These are phyloP conservation scores for Clathrospora elynae DNA, from an alignment of 2,329 filamentous ascomycete species.

Conservation along the genomic window DNA sequence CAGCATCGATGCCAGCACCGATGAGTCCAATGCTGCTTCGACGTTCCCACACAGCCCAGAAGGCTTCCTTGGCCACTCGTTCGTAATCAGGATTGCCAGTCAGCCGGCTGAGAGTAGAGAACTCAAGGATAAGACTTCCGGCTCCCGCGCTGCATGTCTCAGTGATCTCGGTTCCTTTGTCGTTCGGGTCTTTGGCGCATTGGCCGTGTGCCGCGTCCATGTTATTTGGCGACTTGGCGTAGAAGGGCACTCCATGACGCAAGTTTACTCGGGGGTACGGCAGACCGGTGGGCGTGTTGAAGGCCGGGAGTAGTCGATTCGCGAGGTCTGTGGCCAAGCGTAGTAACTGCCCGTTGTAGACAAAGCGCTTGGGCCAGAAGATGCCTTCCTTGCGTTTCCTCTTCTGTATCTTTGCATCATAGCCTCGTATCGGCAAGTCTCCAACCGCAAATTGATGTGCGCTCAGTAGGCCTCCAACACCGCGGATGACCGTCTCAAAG, in stretches of 20 bases:
- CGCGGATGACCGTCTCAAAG: conserved; percentile 96
- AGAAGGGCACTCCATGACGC: conserved; percentile 88
- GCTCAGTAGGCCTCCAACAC: conserved; percentile 86
- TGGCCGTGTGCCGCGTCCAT: conserved; percentile 57
- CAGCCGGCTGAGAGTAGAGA: conserved; percentile 85
- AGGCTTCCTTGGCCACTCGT: conserved; percentile 84
- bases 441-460: conserved; percentile 92
- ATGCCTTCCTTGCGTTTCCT: conserved; percentile 56
- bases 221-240: conserved; percentile 81
- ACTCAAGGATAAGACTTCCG: conserved; percentile 93
- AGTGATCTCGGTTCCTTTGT: conserved; percentile 71
- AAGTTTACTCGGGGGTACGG: conserved; percentile 95
- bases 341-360: conserved; percentile 87
- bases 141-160: conserved; percentile 97
- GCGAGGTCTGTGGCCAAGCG: conserved; percentile 87
- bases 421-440: conserved; percentile 83
- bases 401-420: conserved; percentile 58
- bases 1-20: conserved; percentile 89
- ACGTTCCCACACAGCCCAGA: conserved; percentile 95
- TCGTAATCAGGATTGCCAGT: conserved; percentile 90
- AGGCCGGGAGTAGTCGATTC: conserved; percentile 83
- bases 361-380: conserved; percentile 74
- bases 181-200: conserved; percentile 53
- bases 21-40: conserved; percentile 85
- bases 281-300: conserved; percentile 87